Base-by-base conservation (phyloP, 106 monocot genomes). In the Acorus calamus region DNA sequence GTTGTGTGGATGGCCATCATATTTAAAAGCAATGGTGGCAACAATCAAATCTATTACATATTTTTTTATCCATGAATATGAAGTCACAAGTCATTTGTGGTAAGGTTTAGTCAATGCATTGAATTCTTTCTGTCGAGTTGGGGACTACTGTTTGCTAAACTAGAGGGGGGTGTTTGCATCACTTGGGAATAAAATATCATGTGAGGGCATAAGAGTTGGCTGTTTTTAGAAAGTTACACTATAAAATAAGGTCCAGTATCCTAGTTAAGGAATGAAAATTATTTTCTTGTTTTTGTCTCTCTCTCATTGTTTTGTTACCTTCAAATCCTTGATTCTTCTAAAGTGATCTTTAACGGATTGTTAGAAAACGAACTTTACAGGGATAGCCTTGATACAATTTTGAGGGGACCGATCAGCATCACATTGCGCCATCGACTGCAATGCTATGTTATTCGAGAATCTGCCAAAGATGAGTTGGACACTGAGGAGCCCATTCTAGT, bases 401-500 rank as follows among this genome's bases (percentile, higher is more conserved):
- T 98, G 46, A 83, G 79, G 52, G 83, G 88, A 14, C 92, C 98
- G 8, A 75, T 98, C 66, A 86, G 83, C 78, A 98, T 98, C 59
- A 98, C 98, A 55, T 71, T 98, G 56, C 82, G 98, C 11, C 84
- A 78, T 56, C 81, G 98, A 2, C 73, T 98, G 11, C 98, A 92
- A 61, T 98, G 98, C 59, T 85, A 88, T 63, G 88, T 98, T 48
- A 86, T 98, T 55, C 71, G 92, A 10, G 88, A 98, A 2, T 42
- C 78, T 58, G 85, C 85, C 0, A 92, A 88, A 63, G 78, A 92
- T 77, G 98, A 98, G 69, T 46, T 88, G 64, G 79, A 85, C 3
- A 66, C 68, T 28, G 92, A 98, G 74, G 92, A 84, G 47, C 88
- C 98, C 3, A 92, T 98, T 68, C 71, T 98, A 53, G 92, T 98